Evolutionary conservation across 768 basidiomycete genomes (phyloP).

Genomic region (Termitomyces sp.): DNA sequence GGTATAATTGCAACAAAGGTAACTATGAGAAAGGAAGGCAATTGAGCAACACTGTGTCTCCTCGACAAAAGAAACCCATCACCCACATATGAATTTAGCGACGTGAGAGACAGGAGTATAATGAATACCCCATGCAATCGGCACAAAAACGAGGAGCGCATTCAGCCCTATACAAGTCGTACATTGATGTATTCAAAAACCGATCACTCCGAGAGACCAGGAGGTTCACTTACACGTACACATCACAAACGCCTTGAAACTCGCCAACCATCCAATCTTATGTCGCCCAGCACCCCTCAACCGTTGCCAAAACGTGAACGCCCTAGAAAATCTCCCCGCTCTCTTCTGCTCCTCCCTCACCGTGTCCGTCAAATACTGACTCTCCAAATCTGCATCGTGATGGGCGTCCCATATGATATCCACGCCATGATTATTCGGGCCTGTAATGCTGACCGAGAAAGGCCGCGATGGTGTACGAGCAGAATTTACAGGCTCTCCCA

Average conservation of each 20-base stretch:
- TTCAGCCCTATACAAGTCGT: constrained; percentile 29
- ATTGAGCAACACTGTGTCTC: neutral
- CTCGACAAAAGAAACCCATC: neutral
- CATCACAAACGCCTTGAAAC: constrained; percentile 25
- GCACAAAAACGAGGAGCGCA: constrained; percentile 33
- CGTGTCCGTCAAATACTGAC: constrained; percentile 13
- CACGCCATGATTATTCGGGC: constrained; percentile 2
- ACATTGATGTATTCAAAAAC: neutral
- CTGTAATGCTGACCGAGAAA: constrained; percentile 6
- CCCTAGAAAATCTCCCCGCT: constrained; percentile 4
- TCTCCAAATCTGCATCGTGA: constrained; percentile 12
- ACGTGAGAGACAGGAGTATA: constrained; percentile 19
- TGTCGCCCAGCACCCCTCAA: constrained; percentile 17
- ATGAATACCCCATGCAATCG: constrained; percentile 38
- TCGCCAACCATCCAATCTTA: constrained; percentile 24
- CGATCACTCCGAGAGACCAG: neutral
- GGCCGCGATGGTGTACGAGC: constrained; percentile 4
- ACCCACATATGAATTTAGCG: constrained; percentile 16
- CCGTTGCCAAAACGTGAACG: constrained; percentile 19
- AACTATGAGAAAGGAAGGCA: constrained; percentile 23
- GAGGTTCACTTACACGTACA: constrained; percentile 28
- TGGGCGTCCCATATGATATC: constrained; percentile 11
- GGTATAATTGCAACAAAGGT: constrained; percentile 46
- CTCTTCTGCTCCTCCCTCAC: neutral
- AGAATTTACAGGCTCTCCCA: constrained; percentile 5